phyloP scores from a whole-genome alignment of 2,329 filamentous ascomycete species.

The Capronia americana region DNA sequence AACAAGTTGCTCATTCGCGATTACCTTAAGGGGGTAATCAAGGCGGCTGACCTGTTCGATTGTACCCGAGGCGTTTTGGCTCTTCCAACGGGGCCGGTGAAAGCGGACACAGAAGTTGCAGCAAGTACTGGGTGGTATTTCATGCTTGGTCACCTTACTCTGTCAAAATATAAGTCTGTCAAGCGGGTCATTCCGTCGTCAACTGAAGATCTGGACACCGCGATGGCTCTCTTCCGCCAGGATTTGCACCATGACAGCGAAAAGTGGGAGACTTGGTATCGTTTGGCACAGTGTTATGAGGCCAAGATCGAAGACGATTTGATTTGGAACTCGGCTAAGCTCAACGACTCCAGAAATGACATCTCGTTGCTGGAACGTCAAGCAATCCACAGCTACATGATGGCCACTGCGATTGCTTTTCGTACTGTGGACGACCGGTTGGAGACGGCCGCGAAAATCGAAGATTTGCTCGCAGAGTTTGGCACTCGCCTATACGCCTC shows the following conservation, averaged over 20 bases:
- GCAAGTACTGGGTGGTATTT: conserved; percentile 92
- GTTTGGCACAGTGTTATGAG: conserved; percentile 84
- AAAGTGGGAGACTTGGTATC: conserved; percentile 90
- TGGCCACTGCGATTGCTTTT: conserved; percentile 69
- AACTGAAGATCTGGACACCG: conserved; percentile 83
- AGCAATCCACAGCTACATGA: conserved; percentile 80
- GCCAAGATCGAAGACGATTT: conserved; percentile 86
- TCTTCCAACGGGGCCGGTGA: conserved; percentile 73
- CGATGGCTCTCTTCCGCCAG: conserved; percentile 77
- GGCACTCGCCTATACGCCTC: conserved; percentile 72
- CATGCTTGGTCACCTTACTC: conserved; percentile 82
- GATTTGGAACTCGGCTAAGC: conserved; percentile 87
- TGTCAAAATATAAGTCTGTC: conserved; percentile 83
- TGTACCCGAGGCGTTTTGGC: conserved; percentile 80
- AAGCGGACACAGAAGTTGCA: conserved; percentile 70
- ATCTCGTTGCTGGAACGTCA: conserved; percentile 76
- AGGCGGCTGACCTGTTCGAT: conserved; percentile 78
- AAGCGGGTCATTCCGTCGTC: conserved; percentile 79
- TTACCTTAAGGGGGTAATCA: conserved; percentile 82
- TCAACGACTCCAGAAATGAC: conserved; percentile 81
- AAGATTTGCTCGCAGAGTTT: conserved; percentile 72
- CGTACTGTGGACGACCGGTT: conserved; percentile 61
- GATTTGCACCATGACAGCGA: conserved; percentile 83
- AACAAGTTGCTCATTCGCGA: conserved; percentile 84
- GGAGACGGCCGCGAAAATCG: conserved; percentile 63